Conservation (phyloP, 495 filamentous ascomycete species). For the Penicillium malachiteum region DNA sequence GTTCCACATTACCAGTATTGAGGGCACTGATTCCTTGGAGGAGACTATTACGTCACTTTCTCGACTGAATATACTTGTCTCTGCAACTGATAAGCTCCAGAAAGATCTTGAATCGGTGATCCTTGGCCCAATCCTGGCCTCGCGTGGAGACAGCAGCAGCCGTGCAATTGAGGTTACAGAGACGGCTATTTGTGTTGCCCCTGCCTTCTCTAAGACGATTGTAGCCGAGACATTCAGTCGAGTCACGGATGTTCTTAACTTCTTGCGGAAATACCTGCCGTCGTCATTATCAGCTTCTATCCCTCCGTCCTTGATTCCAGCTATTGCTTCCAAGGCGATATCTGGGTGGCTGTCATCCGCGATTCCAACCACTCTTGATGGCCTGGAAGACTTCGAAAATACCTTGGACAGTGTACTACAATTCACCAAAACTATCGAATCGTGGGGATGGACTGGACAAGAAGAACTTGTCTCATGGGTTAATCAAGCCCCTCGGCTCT, state of each 20-base stretch:
- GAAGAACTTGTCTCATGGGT: conserved; percentile 77
- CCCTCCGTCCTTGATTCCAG: conserved; percentile 65
- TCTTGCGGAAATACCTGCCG: conserved; percentile 66
- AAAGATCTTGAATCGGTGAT: conserved; percentile 32
- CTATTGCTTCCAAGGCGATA: conserved; percentile 63
- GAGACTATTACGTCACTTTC: conserved; percentile 36
- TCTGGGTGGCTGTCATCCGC: conserved; percentile 69
- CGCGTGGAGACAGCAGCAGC: conserved; percentile 25
- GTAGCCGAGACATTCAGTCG: conserved; percentile 41
- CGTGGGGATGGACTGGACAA: conserved; percentile 65
- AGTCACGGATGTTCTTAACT: conserved; percentile 60
- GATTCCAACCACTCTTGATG: conserved; percentile 69
- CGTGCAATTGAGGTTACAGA: conserved; percentile 29
- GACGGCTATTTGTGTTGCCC: conserved; percentile 31
- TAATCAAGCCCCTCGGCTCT: conserved; percentile 71
- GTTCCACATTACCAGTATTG: conserved; percentile 46
- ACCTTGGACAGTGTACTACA: conserved; percentile 57
- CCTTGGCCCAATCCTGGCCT: conserved; percentile 36
- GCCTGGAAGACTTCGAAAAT: conserved; percentile 66
- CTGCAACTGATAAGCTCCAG: conserved; percentile 35
- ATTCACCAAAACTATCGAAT: conserved; percentile 63
- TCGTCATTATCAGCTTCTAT: conserved; percentile 58
- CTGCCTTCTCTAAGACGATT: conserved; percentile 24
- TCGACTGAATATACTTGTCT: conserved; percentile 32
- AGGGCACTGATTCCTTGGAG: conserved; percentile 29